These are phyloP conservation scores for Arabidopsis arenosa DNA, from an alignment of 345 rosid genomes.

Conservation along the genomic window DNA sequence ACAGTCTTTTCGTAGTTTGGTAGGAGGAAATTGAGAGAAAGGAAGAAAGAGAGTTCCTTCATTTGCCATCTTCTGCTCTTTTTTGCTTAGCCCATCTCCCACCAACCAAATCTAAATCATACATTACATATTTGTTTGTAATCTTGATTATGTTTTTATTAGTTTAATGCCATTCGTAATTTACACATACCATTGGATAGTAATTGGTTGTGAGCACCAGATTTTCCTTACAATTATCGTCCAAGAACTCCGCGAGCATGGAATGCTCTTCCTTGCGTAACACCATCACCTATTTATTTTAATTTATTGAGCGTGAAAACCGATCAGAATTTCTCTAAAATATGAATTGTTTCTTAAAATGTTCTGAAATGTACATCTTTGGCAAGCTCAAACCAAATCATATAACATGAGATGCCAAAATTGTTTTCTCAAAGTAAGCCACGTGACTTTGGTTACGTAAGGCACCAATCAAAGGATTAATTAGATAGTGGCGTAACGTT, in stretches of 20 bases:
- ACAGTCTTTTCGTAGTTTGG: constrained; percentile 55
- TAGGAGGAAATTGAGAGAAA: constrained; percentile 65
- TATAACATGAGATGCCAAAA: background rate
- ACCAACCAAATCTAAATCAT: constrained; percentile 64
- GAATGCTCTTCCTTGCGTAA: constrained; percentile 49
- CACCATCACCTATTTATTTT: constrained; percentile 49
- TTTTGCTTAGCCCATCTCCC: constrained; percentile 55
- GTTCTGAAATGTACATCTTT: background rate
- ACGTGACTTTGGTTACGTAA: constrained; percentile 20
- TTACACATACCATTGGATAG: constrained; percentile 49
- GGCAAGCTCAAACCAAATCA: constrained; percentile 12
- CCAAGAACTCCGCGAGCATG: constrained; percentile 49
- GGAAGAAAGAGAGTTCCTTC: constrained; percentile 69
- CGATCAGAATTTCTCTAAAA: background rate
- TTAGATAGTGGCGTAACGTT: background rate
- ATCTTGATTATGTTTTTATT: background rate
- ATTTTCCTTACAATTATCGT: constrained; percentile 32
- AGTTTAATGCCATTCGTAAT: background rate
- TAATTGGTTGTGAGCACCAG: constrained; percentile 46
- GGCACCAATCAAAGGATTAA: background rate
- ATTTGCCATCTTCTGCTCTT: constrained; percentile 61
- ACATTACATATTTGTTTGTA: background rate
- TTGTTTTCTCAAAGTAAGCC: constrained; percentile 8
- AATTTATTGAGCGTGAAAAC: background rate
- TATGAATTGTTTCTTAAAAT: background rate